Conservation (phyloP, 1,284 basidiomycete species). For the Phenoliferia sp. region DNA sequence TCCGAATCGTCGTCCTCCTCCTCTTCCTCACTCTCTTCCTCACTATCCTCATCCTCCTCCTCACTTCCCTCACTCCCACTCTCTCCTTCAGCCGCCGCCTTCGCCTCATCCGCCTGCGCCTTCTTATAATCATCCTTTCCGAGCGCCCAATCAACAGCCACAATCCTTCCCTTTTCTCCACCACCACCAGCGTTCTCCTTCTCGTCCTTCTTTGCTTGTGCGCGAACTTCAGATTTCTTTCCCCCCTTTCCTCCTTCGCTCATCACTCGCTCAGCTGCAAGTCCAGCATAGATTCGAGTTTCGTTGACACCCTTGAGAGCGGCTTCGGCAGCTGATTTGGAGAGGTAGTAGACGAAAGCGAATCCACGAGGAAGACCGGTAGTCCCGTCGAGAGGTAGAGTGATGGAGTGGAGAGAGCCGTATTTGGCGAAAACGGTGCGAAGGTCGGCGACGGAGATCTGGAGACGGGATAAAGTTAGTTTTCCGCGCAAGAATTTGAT, state of each 20-base stretch:
- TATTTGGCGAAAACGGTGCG: conserved; percentile 81
- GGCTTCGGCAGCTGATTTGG: conserved; percentile 74
- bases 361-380: conserved; percentile 65
- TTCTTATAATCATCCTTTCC: conserved; percentile 90
- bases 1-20: conserved; percentile 37
- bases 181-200: conserved; percentile 43
- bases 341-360: conserved; percentile 92
- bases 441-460: conserved; percentile 78
- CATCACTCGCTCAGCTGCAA: conserved; percentile 50
- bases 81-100: conserved; percentile 35
- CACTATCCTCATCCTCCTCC: conserved; percentile 35
- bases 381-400: conserved; percentile 56
- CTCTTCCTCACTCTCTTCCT: conserved; percentile 35
- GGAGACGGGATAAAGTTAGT: conserved; percentile 33
- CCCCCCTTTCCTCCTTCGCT: conserved; percentile 64
- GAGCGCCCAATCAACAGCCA: conserved; percentile 95
- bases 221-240: conserved; percentile 64
- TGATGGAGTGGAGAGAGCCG: conserved; percentile 80
- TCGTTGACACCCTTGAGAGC: conserved; percentile 84
- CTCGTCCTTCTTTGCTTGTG: conserved; percentile 47
- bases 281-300: conserved; percentile 60
- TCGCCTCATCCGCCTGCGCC: conserved; percentile 49
- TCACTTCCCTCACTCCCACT: conserved; percentile 40
- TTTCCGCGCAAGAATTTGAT: not conserved
- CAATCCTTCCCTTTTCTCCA: conserved; percentile 57